Evolutionary conservation across 2,329 filamentous ascomycete genomes (phyloP).

Genomic region (Penicillium polonicum): DNA sequence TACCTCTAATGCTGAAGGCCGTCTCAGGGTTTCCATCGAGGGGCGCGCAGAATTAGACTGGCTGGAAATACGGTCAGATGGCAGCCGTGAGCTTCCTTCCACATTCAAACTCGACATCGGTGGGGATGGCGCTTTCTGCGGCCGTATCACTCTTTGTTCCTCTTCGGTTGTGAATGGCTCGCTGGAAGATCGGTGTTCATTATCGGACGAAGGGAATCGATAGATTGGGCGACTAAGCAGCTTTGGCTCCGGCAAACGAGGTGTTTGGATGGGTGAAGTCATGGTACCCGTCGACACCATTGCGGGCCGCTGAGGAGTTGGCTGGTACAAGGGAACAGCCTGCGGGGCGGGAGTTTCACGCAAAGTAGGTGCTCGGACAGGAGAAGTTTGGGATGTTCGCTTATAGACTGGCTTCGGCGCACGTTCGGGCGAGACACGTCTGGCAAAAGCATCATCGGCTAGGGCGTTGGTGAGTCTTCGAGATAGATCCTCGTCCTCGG

Average conservation of each 20-base stretch:
- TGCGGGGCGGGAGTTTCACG: slow-evolving; percentile 29
- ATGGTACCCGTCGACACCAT: slow-evolving; percentile 77
- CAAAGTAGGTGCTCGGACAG: slow-evolving; percentile 24
- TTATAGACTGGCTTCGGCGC: slow-evolving; percentile 32
- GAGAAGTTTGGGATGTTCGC: slow-evolving; percentile 29
- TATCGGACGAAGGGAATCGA: slow-evolving; percentile 52
- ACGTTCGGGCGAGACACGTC: slow-evolving; percentile 38
- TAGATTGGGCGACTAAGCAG: slow-evolving; percentile 49
- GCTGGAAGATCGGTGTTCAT: slow-evolving; percentile 48
- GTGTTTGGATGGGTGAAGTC: slow-evolving; percentile 59
- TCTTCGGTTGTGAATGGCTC: slow-evolving; percentile 45
- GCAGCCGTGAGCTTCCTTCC: slow-evolving; percentile 53
- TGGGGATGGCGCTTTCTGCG: slow-evolving; percentile 33
- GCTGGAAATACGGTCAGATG: slow-evolving; percentile 52
- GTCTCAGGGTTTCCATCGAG: slow-evolving; percentile 64
- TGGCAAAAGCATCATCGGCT: slow-evolving; percentile 79
- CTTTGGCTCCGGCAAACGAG: slow-evolving; percentile 31
- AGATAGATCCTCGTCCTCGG: slow-evolving; percentile 54
- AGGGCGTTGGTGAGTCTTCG: slow-evolving; percentile 72
- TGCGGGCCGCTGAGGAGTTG: slow-evolving; percentile 49
- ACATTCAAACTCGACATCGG: slow-evolving; percentile 35
- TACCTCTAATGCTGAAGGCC: slow-evolving; percentile 63
- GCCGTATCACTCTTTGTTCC: slow-evolving; percentile 14
- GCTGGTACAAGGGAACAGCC: slow-evolving; percentile 39
- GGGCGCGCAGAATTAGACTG: slow-evolving; percentile 61